Evolutionary conservation across 169 alveolate genomes (phyloP).

Genomic region (Eimeria acervulina): DNA sequence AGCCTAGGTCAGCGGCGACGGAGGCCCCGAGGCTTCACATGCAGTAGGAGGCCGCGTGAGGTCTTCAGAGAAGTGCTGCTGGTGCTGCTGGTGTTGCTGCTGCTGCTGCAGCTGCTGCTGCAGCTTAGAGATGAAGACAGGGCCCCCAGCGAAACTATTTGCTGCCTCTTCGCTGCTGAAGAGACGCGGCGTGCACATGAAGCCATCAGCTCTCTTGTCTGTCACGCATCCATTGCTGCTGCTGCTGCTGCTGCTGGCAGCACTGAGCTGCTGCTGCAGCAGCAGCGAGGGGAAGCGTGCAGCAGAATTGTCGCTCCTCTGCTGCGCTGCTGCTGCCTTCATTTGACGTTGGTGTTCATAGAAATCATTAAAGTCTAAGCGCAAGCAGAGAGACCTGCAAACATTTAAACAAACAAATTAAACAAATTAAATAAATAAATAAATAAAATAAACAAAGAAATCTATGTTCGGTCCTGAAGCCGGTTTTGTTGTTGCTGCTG

Average conservation of each 20-base stretch:
- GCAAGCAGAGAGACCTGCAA: slow-evolving; percentile 63
- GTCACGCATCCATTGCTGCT: background rate
- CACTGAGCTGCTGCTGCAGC: slow-evolving; percentile 52
- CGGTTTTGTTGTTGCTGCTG: background rate
- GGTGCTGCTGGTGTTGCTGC: slow-evolving; percentile 46
- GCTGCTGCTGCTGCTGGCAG: slow-evolving; percentile 40
- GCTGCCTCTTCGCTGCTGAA: slow-evolving; percentile 1
- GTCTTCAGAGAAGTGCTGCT: slow-evolving; percentile 35
- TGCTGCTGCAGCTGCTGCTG: slow-evolving; percentile 48
- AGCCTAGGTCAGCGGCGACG: slow-evolving; percentile 28
- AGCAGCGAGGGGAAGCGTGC: slow-evolving; percentile 43
- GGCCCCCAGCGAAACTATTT: background rate
- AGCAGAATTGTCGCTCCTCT: background rate
- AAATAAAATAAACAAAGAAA: too few species aligned
- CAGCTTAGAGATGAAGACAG: slow-evolving; percentile 28
- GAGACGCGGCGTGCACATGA: background rate
- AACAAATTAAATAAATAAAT: too few species aligned
- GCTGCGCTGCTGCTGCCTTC: background rate
- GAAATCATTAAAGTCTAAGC: slow-evolving; percentile 69
- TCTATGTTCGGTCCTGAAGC: too few species aligned
- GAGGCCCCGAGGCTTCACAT: slow-evolving; percentile 33
- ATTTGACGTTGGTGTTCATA: slow-evolving; percentile 73
- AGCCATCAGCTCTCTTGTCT: slow-evolving; percentile 27
- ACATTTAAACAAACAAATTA: too few species aligned
- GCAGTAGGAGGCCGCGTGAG: slow-evolving; percentile 41